phyloP scores from a whole-genome alignment of 2,329 filamentous ascomycete species.

The Fusarium stilboides region DNA sequence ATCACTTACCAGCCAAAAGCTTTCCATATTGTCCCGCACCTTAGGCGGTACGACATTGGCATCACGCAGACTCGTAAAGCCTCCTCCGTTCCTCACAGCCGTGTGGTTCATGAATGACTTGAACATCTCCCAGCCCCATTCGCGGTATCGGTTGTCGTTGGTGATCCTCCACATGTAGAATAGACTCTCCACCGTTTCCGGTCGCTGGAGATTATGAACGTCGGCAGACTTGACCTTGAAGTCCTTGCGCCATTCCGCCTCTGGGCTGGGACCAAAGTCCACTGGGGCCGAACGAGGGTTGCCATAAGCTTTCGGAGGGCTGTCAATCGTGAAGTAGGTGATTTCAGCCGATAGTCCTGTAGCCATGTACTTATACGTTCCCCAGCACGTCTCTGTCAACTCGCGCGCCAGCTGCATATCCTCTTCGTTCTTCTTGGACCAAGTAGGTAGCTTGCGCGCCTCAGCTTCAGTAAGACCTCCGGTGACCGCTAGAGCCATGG shows the following conservation, averaged over 20 bases:
- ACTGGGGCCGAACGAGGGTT: conserved; percentile 65
- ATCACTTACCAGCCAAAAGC: conserved; percentile 89
- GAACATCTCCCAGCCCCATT: conserved; percentile 99
- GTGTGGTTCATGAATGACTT: conserved; percentile 90
- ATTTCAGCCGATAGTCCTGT: conserved; percentile 97
- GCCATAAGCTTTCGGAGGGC: conserved; percentile 74
- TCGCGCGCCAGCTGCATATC: conserved; percentile 91
- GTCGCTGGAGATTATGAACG: conserved; percentile 91
- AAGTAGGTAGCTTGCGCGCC: conserved; percentile 79
- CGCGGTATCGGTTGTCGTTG: conserved; percentile 86
- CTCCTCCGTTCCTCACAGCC: conserved; percentile 80
- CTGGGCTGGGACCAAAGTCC: conserved; percentile 65
- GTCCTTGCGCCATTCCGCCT: conserved; percentile 81
- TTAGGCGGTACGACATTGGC: conserved; percentile 80
- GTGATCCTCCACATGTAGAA: conserved; percentile 99
- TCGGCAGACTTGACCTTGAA: conserved; percentile 87
- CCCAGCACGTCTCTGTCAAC: conserved; percentile 97
- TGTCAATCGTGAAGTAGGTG: conserved; percentile 85
- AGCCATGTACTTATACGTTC: conserved; percentile 91
- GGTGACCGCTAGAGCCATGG: conserved; percentile 90
- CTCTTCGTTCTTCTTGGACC: conserved; percentile 85
- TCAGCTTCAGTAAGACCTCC: conserved; percentile 82
- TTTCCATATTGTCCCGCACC: conserved; percentile 94
- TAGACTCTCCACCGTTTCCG: conserved; percentile 95
- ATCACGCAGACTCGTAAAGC: conserved; percentile 86